Conservation (phyloP, 2,329 filamentous ascomycete genomes). For the Claviceps cyperi region DNA sequence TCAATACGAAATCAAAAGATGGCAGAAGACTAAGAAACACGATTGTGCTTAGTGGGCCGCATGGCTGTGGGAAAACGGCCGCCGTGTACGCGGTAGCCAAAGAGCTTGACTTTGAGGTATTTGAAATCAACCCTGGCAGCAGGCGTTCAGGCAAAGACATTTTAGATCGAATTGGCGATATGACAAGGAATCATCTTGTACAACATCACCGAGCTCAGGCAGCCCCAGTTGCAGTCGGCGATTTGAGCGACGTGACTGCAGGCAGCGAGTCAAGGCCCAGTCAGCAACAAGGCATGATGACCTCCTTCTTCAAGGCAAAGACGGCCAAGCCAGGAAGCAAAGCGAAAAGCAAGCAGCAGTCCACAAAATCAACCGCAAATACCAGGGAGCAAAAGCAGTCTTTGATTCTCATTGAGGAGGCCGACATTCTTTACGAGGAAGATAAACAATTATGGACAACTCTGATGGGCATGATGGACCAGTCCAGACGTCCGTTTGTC, state of each 20-base stretch:
- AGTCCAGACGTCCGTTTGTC: constrained; percentile 83
- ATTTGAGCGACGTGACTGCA: constrained; percentile 15
- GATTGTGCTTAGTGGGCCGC: constrained; percentile 76
- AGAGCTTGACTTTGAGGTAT: constrained; percentile 84
- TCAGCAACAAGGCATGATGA: constrained; percentile 69
- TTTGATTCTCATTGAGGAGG: constrained; percentile 84
- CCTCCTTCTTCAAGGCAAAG: constrained; percentile 60
- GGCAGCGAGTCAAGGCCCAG: constrained; percentile 46
- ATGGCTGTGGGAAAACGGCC: constrained; percentile 87
- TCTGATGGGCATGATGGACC: constrained; percentile 58
- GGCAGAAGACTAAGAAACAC: constrained; percentile 49
- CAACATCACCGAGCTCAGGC: constrained; percentile 28
- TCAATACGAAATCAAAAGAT: constrained; percentile 25
- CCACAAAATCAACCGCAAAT: constrained; percentile 16
- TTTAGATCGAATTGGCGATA: constrained; percentile 83
- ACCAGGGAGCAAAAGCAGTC: constrained; percentile 69
- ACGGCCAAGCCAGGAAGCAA: constrained; percentile 12
- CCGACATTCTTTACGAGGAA: constrained; percentile 85
- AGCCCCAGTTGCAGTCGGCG: constrained; percentile 16
- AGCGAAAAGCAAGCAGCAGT: constrained; percentile 13
- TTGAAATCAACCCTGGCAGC: constrained; percentile 80
- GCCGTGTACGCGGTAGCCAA: constrained; percentile 83
- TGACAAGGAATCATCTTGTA: constrained; percentile 91
- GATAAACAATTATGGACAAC: constrained; percentile 92
- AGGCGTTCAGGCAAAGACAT: constrained; percentile 81